Evolutionary conservation across 2,329 filamentous ascomycete genomes (phyloP).

Genomic region (Ophiostoma piceae): DNA sequence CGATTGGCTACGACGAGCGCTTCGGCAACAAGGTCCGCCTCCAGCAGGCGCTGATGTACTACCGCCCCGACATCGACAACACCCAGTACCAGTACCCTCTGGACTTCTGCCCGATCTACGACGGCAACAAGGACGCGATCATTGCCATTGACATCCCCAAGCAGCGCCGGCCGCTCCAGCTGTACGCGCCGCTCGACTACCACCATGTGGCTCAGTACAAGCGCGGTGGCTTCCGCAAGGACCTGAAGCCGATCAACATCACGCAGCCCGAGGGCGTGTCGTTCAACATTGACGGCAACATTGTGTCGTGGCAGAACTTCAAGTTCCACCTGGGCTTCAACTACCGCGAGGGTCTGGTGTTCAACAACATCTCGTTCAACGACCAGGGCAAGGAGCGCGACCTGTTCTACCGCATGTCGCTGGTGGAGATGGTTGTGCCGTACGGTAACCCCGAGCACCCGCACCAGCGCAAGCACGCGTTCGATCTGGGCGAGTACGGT

Average conservation of each 20-base stretch:
- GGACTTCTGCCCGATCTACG: conserved; percentile 91
- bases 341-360: conserved; percentile 83
- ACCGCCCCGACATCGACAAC: conserved; percentile 76
- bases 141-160: conserved; percentile 79
- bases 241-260: conserved; percentile 74
- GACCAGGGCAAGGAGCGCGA: conserved; percentile 73
- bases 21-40: conserved; percentile 73
- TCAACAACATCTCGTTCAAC: conserved; percentile 85
- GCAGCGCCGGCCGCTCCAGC: conserved; percentile 68
- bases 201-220: conserved; percentile 66
- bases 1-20: conserved; percentile 88
- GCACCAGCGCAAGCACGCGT: conserved; percentile 76
- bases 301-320: conserved; percentile 88
- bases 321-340: conserved; percentile 91
- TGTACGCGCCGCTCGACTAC: conserved; percentile 71
- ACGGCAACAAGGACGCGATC: conserved; percentile 70
- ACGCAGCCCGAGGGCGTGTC: conserved; percentile 77
- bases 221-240: conserved; percentile 67
- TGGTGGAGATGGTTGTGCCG: conserved; percentile 91
- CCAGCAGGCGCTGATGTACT: conserved; percentile 95
- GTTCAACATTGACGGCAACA: conserved; percentile 61
- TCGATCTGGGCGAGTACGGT: conserved; percentile 69
- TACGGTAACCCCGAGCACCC: conserved; percentile 78
- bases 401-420: conserved; percentile 81
- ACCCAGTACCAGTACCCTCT: conserved; percentile 87